These are phyloP conservation scores for Xerophyta viscosa DNA, from an alignment of 106 monocot species.

Conservation along the genomic window DNA sequence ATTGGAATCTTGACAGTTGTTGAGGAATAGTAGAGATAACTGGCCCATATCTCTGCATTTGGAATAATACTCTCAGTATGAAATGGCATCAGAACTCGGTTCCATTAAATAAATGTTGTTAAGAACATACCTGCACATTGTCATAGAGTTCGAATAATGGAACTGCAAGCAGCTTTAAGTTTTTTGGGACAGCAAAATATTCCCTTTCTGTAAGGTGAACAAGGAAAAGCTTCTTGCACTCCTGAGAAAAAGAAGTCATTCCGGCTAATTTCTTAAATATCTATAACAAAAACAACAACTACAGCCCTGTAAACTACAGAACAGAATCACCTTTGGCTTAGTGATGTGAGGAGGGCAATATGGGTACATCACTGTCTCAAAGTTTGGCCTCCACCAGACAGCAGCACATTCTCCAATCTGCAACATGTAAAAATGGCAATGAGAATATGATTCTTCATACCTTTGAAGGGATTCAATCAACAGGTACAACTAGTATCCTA, in stretches of 20 bases:
- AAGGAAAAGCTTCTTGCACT: conserved; percentile 94
- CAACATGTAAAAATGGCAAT: conserved; percentile 1
- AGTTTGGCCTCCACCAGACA: conserved; percentile 98
- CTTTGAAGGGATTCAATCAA: no score
- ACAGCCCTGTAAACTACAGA: no score
- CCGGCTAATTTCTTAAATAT: neutral
- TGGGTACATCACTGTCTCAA: conserved; percentile 97
- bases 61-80: neutral
- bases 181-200: conserved; percentile 98
- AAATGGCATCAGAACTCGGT: neutral
- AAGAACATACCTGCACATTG: conserved; percentile 95
- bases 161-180: conserved; percentile 95
- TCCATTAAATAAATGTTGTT: no score
- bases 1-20: conserved; percentile 10
- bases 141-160: conserved; percentile 98
- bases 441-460: neutral
- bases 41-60: conserved; percentile 13
- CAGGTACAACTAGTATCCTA: no score
- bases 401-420: conserved; percentile 99
- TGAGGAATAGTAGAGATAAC: conserved; percentile 14
- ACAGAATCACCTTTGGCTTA: conserved; percentile 72
- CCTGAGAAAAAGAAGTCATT: conserved; percentile 31
- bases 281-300: no score
- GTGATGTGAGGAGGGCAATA: conserved; percentile 98
- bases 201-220: conserved; percentile 90